Percentiles rank a stretch among this genome's conserved stretches.
Conservation (phyloP, 345 rosid genomes). For the Camelina neglecta region DNA sequence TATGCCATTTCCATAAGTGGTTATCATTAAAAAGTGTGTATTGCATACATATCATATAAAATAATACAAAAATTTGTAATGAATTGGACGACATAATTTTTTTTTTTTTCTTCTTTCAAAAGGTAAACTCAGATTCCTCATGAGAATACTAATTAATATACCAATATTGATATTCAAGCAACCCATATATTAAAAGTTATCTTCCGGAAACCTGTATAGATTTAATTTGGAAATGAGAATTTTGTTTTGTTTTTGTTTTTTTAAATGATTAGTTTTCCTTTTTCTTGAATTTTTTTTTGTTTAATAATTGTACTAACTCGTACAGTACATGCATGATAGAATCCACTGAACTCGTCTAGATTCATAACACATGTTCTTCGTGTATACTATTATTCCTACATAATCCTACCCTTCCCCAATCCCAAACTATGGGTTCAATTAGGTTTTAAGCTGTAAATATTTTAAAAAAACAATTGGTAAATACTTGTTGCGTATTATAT, state of each 20-base stretch:
- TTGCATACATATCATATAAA: constrained; percentile 30
- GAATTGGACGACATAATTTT: constrained; percentile 25
- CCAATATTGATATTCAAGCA: constrained; percentile 40
- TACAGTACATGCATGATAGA: constrained; percentile 29
- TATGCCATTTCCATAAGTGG: constrained; percentile 44
- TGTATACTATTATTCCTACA: not conserved
- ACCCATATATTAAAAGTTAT: constrained; percentile 13
- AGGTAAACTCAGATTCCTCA: constrained; percentile 29
- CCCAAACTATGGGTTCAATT: not conserved
- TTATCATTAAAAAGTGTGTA: constrained; percentile 45
- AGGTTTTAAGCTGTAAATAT: not conserved
- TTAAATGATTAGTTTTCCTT: not conserved
- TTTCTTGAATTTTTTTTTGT: not conserved
- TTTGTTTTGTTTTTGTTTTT: not conserved
- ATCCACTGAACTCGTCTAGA: constrained; percentile 15
- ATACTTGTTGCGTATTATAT: not conserved
- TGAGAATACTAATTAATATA: constrained; percentile 19
- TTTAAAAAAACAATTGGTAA: too few species aligned
- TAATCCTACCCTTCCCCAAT: not conserved
- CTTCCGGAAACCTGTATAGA: constrained; percentile 23
- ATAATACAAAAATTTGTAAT: constrained; percentile 19
- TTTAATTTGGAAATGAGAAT: not conserved
- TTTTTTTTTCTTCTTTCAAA: not conserved
- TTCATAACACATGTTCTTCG: constrained; percentile 31
- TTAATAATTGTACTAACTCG: constrained; percentile 29